Base-by-base conservation (phyloP, 257 asterid genomes). In the Scutellaria galericulata region DNA sequence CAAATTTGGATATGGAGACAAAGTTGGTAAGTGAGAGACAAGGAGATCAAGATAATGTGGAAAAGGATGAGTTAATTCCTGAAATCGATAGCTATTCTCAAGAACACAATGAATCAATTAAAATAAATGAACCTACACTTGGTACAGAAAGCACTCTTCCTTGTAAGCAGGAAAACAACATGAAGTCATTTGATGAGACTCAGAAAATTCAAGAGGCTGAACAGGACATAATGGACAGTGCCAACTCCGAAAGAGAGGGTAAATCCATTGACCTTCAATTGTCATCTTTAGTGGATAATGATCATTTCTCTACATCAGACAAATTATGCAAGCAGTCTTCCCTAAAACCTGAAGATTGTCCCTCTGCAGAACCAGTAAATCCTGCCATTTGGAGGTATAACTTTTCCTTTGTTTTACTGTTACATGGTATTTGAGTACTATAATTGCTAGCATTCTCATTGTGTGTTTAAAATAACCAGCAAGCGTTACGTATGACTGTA, bases 341-440 rank as follows among this genome's bases (percentile, higher is more conserved):
- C 62, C 9, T 53, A 15, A 54, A 69, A 51, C 14, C 60, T 62
- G 71, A 52, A 24, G 51, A 52, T 69, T 42, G 50, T 9, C 13
- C 27, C 75, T 59, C 57, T 27, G 71, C 66, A 24, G 63, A 70
- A 63, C 80, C 80, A 10, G 5, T 69, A 62, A 6, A 7, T 44
- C 61, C 27, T 54, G 76, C 76, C 62, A 35, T 52, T 53, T 76
- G 80, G 80, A 76, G 80, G 80, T 76, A 76, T 53, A 57, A 46
- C 40, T 7, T 18, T 7, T 57, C 63, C 59, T 62, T 22, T 8
- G 15, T 50, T 27, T 40, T 20, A 24, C 56, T 13, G 9, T 52
- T 73, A 13, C 71, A 37, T 48, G 70, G 8, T 50, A 48, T 60
- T 52, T 14, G 48, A 39, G 65, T 51, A 24, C 46, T 27, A 27